Conservation (phyloP, 2,329 filamentous ascomycete genomes). For the Lasiodiplodia sp. region DNA sequence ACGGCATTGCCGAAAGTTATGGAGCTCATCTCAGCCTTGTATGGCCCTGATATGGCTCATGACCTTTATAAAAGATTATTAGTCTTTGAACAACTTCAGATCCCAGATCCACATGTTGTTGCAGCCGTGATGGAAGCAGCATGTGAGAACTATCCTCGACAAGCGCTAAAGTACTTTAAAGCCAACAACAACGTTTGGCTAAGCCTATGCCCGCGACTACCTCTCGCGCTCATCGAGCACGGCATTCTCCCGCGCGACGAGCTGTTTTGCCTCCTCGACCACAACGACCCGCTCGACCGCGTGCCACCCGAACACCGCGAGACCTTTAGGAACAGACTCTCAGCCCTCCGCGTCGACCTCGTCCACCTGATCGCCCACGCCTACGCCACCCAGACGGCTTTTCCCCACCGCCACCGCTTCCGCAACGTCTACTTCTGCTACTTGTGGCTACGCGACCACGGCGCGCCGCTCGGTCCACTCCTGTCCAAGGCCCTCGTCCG, state of each 20-base stretch:
- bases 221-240: constrained; percentile 21
- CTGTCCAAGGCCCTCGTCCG: constrained; percentile 27
- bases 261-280: constrained; percentile 15
- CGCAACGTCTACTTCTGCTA: constrained; percentile 30
- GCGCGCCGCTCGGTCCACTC: constrained; percentile 11
- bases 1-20: not conserved
- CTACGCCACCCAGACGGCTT: constrained; percentile 3
- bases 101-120: not conserved
- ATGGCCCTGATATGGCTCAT: not conserved
- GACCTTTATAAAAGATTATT: not conserved
- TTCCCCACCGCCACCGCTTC: constrained; percentile 12
- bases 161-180: constrained; percentile 21
- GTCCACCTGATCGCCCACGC: constrained; percentile 24
- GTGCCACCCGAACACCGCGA: not conserved
- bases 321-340: not conserved
- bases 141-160: not conserved
- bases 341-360: constrained; percentile 11
- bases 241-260: constrained; percentile 21
- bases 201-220: constrained; percentile 17
- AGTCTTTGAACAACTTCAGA: not conserved
- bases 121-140: constrained; percentile 9
- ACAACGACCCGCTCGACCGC: not conserved
- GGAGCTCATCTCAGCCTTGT: not conserved
- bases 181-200: constrained; percentile 6
- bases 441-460: constrained; percentile 14